These are phyloP conservation scores for Thermochaetoides thermophila DNA, from an alignment of 495 filamentous ascomycete species.

Conservation along the genomic window DNA sequence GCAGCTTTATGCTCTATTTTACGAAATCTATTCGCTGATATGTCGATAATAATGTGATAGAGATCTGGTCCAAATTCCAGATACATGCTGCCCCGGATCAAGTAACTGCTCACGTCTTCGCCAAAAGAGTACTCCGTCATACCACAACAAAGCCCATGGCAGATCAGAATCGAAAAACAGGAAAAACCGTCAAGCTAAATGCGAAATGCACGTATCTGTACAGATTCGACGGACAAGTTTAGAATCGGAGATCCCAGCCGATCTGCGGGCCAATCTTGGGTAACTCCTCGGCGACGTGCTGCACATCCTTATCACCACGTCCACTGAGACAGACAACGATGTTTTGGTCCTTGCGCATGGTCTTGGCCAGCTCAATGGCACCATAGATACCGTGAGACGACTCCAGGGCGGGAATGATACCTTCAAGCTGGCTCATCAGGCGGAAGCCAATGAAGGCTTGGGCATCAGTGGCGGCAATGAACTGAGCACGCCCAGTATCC, in stretches of 20 bases:
- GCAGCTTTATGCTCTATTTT: too few species aligned
- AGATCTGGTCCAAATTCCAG: too few species aligned
- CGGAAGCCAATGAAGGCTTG: slow-evolving; percentile 85
- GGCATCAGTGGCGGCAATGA: slow-evolving; percentile 83
- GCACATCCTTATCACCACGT: slow-evolving; percentile 93
- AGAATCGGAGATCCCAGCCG: slow-evolving; percentile 85
- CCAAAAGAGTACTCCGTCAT: too few species aligned
- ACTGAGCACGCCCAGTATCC: slow-evolving; percentile 69
- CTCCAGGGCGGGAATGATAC: slow-evolving; percentile 93
- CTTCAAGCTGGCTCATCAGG: slow-evolving; percentile 69
- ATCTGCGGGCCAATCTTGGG: slow-evolving; percentile 81
- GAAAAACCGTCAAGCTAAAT: too few species aligned
- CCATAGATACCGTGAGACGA: slow-evolving; percentile 86
- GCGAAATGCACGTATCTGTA: too few species aligned
- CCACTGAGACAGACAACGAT: slow-evolving; percentile 91
- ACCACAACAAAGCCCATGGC: too few species aligned
- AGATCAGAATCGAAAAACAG: too few species aligned
- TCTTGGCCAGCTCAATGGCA: slow-evolving; percentile 78
- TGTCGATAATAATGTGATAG: too few species aligned
- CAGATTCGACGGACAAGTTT: too few species aligned
- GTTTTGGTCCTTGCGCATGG: slow-evolving; percentile 75
- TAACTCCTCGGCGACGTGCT: slow-evolving; percentile 91
- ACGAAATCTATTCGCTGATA: too few species aligned
- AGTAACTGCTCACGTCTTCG: too few species aligned
- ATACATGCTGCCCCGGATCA: too few species aligned